Conservation (phyloP, 768 basidiomycete species). For the Collybiopsis confluens region DNA sequence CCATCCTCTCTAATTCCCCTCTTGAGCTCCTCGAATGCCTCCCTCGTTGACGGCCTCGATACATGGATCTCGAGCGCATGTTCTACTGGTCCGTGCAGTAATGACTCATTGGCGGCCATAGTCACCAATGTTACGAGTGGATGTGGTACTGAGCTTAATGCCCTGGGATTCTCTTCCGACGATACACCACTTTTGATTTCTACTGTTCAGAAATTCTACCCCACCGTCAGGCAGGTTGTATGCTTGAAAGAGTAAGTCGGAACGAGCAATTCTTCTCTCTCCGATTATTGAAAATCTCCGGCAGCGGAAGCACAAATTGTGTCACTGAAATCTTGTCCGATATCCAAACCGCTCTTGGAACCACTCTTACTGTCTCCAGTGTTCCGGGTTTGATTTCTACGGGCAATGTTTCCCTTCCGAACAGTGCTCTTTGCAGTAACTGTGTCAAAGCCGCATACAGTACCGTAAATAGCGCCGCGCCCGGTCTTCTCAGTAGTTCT, state of each 20-base stretch:
- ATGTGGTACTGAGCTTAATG: slow-evolving; percentile 35
- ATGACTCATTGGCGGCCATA: slow-evolving; percentile 52
- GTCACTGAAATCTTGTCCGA: slow-evolving; percentile 51
- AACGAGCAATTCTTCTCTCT: neutral
- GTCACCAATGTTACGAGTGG: slow-evolving; percentile 49
- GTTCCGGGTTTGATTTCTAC: slow-evolving; percentile 14
- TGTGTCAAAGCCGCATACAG: slow-evolving; percentile 53
- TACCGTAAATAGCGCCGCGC: slow-evolving; percentile 29
- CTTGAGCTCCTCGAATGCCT: slow-evolving; percentile 28
- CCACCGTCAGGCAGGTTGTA: slow-evolving; percentile 46
- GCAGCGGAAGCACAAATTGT: slow-evolving; percentile 43
- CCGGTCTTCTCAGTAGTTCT: slow-evolving; percentile 28
- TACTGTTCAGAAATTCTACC: slow-evolving; percentile 51
- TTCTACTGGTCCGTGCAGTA: slow-evolving; percentile 55
- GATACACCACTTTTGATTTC: slow-evolving; percentile 23
- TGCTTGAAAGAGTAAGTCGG: slow-evolving; percentile 65
- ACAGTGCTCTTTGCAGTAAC: slow-evolving; percentile 46
- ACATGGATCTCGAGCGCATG: slow-evolving; percentile 53
- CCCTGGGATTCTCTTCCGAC: slow-evolving; percentile 22
- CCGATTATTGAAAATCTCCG: neutral
- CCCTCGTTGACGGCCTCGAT: slow-evolving; percentile 47
- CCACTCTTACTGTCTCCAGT: slow-evolving; percentile 29
- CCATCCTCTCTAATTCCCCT: slow-evolving; percentile 40
- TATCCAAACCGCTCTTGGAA: slow-evolving; percentile 37
- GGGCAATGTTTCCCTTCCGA: slow-evolving; percentile 17